These are phyloP conservation scores for Pleodorina starrii DNA, from an alignment of 139 green algal genomes.

Conservation along the genomic window DNA sequence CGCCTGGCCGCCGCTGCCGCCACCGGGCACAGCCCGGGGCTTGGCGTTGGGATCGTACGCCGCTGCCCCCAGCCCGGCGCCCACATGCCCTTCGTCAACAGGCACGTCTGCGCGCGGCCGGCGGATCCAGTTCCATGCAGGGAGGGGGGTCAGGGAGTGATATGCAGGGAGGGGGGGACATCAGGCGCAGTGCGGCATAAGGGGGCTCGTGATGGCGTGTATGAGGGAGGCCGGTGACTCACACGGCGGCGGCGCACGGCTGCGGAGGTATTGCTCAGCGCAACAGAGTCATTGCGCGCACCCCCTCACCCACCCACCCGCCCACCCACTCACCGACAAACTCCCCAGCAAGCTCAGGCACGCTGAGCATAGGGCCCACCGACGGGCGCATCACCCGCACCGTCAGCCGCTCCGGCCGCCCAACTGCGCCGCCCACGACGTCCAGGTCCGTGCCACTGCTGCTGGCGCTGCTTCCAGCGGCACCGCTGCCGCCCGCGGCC, in stretches of 20 bases:
- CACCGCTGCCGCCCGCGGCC: not conserved
- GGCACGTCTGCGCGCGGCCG: not conserved
- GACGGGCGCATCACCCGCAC: slow-evolving; percentile 19
- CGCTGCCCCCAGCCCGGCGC: not conserved
- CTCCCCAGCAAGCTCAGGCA: not conserved
- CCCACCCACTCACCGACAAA: slow-evolving; percentile 4
- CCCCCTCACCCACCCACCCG: not conserved
- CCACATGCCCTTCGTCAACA: not conserved
- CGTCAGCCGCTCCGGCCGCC: not conserved
- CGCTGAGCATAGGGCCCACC: not conserved
- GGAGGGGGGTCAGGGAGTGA: not conserved
- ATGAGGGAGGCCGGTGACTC: too few relatives aligned
- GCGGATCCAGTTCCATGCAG: not conserved
- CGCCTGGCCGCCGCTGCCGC: not conserved
- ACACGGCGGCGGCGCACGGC: too few relatives aligned
- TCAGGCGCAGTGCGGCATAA: too few relatives aligned
- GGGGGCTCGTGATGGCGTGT: too few relatives aligned
- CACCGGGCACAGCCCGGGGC: not conserved
- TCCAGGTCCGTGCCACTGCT: too few relatives aligned
- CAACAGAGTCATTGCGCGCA: not conserved
- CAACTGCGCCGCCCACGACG: not conserved
- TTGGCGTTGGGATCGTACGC: slow-evolving; percentile 35
- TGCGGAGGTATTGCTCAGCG: not conserved
- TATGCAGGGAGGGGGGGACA: not conserved
- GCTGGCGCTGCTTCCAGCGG: too few relatives aligned